These are phyloP conservation scores for Epicoccum nigrum DNA, from an alignment of 2,329 filamentous ascomycete species.

Conservation along the genomic window DNA sequence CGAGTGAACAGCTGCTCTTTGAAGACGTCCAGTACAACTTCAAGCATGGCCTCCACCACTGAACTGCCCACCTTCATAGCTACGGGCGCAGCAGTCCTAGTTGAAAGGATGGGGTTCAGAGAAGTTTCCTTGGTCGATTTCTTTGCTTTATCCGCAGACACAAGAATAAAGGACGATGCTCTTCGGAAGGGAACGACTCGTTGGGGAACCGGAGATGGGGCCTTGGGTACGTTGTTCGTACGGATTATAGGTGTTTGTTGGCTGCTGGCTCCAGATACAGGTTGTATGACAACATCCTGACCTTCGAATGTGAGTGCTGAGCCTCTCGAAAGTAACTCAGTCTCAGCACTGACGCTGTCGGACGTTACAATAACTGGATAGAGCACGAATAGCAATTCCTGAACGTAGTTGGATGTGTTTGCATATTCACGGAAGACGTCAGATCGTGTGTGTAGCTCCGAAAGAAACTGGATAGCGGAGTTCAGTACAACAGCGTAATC, in stretches of 20 bases:
- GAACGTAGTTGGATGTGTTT: conserved; percentile 77
- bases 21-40: conserved; percentile 80
- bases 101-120: conserved; percentile 67
- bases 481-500: conserved; percentile 72
- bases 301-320: conserved; percentile 84
- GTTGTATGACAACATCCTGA: conserved; percentile 81
- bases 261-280: conserved; percentile 67
- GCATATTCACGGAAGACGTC: conserved; percentile 82
- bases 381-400: conserved; percentile 77
- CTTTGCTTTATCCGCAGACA: conserved; percentile 72
- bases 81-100: conserved; percentile 58
- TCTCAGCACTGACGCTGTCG: conserved; percentile 80
- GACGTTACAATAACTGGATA: conserved; percentile 89
- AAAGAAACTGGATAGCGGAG: conserved; percentile 78
- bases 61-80: conserved; percentile 65
- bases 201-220: conserved; percentile 42
- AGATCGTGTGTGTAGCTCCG: conserved; percentile 78
- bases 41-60: conserved; percentile 76
- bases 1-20: conserved; percentile 82
- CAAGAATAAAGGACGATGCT: conserved; percentile 88
- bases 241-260: conserved; percentile 71
- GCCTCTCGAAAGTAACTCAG: conserved; percentile 83
- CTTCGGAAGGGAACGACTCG: conserved; percentile 72
- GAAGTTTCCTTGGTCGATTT: conserved; percentile 63
- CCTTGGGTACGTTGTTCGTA: conserved; percentile 64